These are phyloP conservation scores for Lachnellula willkommii DNA, from an alignment of 2,329 filamentous ascomycete species.

Conservation along the genomic window DNA sequence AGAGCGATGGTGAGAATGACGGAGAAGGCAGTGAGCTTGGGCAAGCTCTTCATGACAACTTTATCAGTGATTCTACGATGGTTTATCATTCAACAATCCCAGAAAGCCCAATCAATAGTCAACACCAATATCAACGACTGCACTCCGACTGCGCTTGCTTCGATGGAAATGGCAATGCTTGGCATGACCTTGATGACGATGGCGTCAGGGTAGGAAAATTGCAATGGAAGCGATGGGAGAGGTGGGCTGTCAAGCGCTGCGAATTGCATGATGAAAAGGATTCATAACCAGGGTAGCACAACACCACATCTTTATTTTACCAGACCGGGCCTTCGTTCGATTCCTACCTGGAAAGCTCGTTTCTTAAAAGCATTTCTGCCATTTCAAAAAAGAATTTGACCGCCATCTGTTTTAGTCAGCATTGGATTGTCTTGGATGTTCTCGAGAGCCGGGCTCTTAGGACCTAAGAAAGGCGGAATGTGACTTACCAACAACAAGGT, in stretches of 20 bases:
- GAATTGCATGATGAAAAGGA: conserved; percentile 13
- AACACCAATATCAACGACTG: neutral
- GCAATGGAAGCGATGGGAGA: conserved; percentile 51
- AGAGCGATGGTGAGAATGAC: conserved; percentile 5
- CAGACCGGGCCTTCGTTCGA: neutral
- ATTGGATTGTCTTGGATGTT: neutral
- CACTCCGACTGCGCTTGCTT: conserved; percentile 21
- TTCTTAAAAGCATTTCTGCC: neutral
- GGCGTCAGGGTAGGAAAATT: conserved; percentile 40
- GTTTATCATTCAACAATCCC: conserved; percentile 17
- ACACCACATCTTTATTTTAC: conserved; percentile 26
- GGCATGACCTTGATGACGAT: conserved; percentile 41
- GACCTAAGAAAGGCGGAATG: neutral
- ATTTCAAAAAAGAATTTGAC: conserved; percentile 32
- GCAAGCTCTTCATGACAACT: conserved; percentile 3
- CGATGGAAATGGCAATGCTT: conserved; percentile 9
- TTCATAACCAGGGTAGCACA: conserved; percentile 24
- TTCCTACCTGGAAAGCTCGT: neutral
- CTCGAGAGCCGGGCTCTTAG: neutral
- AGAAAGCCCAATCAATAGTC: conserved; percentile 14
- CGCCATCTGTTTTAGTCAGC: conserved; percentile 36
- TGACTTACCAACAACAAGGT: conserved; percentile 53
- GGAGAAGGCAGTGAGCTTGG: neutral
- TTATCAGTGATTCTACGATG: conserved; percentile 24
- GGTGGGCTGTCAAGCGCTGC: conserved; percentile 48